Evolutionary conservation across 371 early-diverging fungal species (phyloP).

Genomic region (Capillidium heterosporum): DNA sequence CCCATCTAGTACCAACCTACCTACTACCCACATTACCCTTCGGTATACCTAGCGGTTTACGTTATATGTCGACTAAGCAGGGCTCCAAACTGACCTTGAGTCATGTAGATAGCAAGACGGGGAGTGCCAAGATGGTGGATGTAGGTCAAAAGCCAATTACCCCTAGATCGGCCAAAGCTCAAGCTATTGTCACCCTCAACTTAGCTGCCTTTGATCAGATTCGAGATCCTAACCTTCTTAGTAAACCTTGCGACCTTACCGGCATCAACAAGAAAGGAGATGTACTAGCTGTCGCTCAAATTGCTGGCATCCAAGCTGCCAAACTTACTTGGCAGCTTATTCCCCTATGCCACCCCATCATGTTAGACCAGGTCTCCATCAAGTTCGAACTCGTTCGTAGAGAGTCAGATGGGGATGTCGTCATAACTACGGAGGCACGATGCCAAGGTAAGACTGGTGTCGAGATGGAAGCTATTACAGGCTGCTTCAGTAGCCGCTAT

Average conservation of each 20-base stretch:
- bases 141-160: constrained; percentile 50
- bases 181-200: constrained; percentile 22
- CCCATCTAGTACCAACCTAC: no score
- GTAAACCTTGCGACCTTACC: constrained; percentile 45
- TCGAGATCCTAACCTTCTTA: constrained; percentile 51
- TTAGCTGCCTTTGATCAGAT: constrained; percentile 43
- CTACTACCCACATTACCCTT: no score
- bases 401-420: constrained; percentile 9
- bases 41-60: no score
- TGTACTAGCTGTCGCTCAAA: constrained; percentile 68
- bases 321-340: constrained; percentile 65
- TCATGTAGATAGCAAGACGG: constrained; percentile 53
- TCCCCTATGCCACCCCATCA: constrained; percentile 76
- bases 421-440: constrained; percentile 22
- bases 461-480: constrained; percentile 81
- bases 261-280: constrained; percentile 57
- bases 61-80: no score
- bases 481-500: constrained; percentile 49
- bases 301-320: constrained; percentile 84
- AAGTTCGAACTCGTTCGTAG: constrained; percentile 27
- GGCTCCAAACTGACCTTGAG: constrained; percentile 29
- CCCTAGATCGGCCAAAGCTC: constrained; percentile 42
- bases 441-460: constrained; percentile 80
- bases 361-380: constrained; percentile 49
- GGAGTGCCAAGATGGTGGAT: constrained; percentile 70